These are phyloP conservation scores for Pulicaria dysenterica DNA, from an alignment of 129 eudicot species.

Conservation along the genomic window DNA sequence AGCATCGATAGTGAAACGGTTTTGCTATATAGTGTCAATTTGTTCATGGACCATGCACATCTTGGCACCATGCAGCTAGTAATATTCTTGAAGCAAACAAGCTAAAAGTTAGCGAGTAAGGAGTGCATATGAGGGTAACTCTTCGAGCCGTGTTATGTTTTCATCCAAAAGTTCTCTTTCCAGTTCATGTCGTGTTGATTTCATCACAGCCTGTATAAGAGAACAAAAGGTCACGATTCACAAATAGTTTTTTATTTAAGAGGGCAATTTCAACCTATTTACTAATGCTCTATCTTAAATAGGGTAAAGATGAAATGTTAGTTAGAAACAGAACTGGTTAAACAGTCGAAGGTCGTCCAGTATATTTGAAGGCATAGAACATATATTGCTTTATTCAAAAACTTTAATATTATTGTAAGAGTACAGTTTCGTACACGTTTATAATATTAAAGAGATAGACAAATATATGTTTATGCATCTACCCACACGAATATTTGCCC, in stretches of 20 bases:
- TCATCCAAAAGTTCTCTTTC: slow-evolving; percentile 87
- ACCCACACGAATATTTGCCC: too few species aligned
- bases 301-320: too few species aligned
- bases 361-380: too few species aligned
- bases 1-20: slow-evolving; percentile 11
- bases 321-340: too few species aligned
- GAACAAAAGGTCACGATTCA: slow-evolving; percentile 9
- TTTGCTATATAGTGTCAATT: slow-evolving; percentile 26
- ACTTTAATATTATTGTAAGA: too few species aligned
- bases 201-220: slow-evolving; percentile 79
- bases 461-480: too few species aligned
- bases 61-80: slow-evolving; percentile 23
- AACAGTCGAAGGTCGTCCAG: too few species aligned
- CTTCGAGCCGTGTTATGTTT: slow-evolving; percentile 73
- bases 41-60: slow-evolving; percentile 14
- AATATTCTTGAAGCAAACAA: slow-evolving; percentile 25
- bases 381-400: too few species aligned
- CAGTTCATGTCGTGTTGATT: slow-evolving; percentile 90
- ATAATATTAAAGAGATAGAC: too few species aligned
- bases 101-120: slow-evolving; percentile 48
- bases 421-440: too few species aligned
- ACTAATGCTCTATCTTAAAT: too few species aligned
- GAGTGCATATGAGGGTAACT: slow-evolving; percentile 80
- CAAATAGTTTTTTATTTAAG: neutral
- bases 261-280: too few species aligned